phyloP scores from a whole-genome alignment of 2,329 filamentous ascomycete species.

The Talaromyces pinophilus region DNA sequence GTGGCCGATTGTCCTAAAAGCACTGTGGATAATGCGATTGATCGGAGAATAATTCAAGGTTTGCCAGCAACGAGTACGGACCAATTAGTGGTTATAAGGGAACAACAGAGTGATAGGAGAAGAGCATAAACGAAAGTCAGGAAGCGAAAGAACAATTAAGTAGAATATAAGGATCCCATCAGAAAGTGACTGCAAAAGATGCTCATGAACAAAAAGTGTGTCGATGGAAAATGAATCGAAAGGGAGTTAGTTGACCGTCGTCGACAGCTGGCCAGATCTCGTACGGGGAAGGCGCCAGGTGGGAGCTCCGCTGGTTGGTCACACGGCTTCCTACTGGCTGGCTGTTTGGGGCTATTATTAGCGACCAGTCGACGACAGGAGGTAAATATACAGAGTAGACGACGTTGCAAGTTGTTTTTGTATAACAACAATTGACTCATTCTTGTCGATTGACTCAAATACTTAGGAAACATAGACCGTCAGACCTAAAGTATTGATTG shows the following conservation, averaged over 20 bases:
- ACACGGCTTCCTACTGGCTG: slow-evolving; percentile 5
- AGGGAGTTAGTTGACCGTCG: slow-evolving; percentile 27
- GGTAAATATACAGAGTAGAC: neutral
- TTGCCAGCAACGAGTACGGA: slow-evolving; percentile 13
- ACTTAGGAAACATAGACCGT: neutral
- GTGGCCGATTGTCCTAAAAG: neutral
- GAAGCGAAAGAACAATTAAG: slow-evolving; percentile 14
- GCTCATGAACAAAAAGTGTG: slow-evolving; percentile 28
- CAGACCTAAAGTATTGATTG: neutral
- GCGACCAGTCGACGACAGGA: neutral
- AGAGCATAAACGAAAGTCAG: slow-evolving; percentile 16
- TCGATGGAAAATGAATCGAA: slow-evolving; percentile 24
- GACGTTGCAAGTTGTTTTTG: neutral
- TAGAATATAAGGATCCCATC: neutral
- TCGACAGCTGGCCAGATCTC: slow-evolving; percentile 25
- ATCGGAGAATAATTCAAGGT: slow-evolving; percentile 2
- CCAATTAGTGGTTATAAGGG: slow-evolving; percentile 9
- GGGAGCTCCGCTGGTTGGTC: slow-evolving; percentile 1
- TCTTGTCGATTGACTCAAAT: neutral
- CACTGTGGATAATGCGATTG: slow-evolving; percentile 4
- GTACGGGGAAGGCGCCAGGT: slow-evolving; percentile 3
- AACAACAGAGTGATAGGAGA: slow-evolving; percentile 7
- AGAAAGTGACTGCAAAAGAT: slow-evolving; percentile 24
- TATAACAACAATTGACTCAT: neutral
- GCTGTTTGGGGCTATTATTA: slow-evolving; percentile 1